Evolutionary conservation across 805 yeast species (phyloP), one percentile per base, ranked within the genome.

Genomic region (Lachancea nothofagi): DNA sequence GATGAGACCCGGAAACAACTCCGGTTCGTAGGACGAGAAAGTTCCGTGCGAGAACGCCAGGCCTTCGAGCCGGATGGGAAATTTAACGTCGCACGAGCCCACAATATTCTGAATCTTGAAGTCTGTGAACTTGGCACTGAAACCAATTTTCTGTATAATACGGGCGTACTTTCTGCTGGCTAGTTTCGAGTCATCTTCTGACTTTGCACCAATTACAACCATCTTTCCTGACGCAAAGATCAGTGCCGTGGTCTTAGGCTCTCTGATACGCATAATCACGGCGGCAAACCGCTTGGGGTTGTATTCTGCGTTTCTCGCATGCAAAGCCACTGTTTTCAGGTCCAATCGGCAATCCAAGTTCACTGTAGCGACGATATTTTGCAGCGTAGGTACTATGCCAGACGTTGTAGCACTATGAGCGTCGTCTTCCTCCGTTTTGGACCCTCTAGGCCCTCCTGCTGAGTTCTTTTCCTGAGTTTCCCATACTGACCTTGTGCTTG

Each of bases 121-220:
- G 62, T 93, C 97, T 23, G 97, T 90, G 61, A 93, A 93, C 62
- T 93, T 93, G 41, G 98, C 97, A 60, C 89, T 86, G 69, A 93
- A 93, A 2, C 98, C 98, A 51, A 93, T 81, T 64, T 93, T 93
- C 64, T 93, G 98, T 50, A 93, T 93, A 58, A 93, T 93, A 71
- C 98, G 80, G 1, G 98, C 98, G 56, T 93, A 93, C 63, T 93
- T 93, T 68, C 98, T 78, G 15, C 96, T 87, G 1, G 98, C 98
- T 49, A 93, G 74, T 64, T 93, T 93, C n/a, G 97, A 87, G 61
- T 93, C 97, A 61, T 93, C 97, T 64, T 93, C 98, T 26, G 95
- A 83, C 65, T 93, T 93, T 18, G 98, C 98, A 76, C 98, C 98
- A 22, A 97, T 93, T 12, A 93, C 98, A 51, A 93, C 98, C 98